Base-by-base conservation (phyloP, 75 land plant genomes). In the Selaginella tamariscina region DNA sequence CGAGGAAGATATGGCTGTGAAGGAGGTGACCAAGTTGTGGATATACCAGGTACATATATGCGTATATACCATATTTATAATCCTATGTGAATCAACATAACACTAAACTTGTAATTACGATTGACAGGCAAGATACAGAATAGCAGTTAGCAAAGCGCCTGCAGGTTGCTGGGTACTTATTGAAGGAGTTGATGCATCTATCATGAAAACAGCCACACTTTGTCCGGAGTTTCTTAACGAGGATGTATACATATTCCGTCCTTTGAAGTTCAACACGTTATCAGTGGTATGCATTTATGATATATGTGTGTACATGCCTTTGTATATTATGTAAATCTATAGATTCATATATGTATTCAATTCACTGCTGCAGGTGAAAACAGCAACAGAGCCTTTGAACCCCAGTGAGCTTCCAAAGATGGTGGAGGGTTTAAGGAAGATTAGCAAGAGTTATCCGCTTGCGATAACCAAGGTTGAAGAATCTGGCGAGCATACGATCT, bases 111-210 rank as follows among this genome's bases (percentile, higher is more conserved):
- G n/a, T n/a, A n/a, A n/a, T n/a, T n/a, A n/a, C n/a, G n/a, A n/a
- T n/a, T n/a, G n/a, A n/a, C n/a, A n/a, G n/a, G 85, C 96, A 68
- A 85, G 96, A 2, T 88, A 95, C 65, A 84, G 99, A 2, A 81
- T 90, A 27, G 91, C 99, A 18, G 79, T 95, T 13, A 83, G 88
- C 68, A 77, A 81, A 66, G 99, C 99, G 49, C 96, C 92, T 68
- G 91, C 91, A 62, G 99, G 99, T 2, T 83, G 91, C n/a, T 95
- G 99, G 99, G 99, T 95, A 60, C 84, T 95, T 30, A 85, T 95
- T 76, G 99, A 95, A 73, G 99, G 99, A 56, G 99, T 95, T 23
- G 99, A 95, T 82, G 96, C 96, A 1, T 95, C 99, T 30, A 90
- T 95, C 32, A 95, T 78, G 82, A 95, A 95, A 72, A 90, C 99